Evolutionary conservation across 345 rosid genomes (phyloP).

Genomic region (Citrus inodora): DNA sequence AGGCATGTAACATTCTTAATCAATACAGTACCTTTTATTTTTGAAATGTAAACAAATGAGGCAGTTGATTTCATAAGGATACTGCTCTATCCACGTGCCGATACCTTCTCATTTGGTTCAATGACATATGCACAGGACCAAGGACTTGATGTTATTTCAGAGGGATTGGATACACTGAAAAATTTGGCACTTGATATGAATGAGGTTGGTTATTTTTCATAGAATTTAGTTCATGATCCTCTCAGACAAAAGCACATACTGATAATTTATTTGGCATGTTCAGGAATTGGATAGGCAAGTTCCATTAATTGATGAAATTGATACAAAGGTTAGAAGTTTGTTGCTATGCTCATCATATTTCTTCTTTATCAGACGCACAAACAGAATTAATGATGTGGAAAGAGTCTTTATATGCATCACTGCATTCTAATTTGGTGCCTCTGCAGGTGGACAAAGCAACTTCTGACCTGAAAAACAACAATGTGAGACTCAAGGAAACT

Average conservation of each 20-base stretch:
- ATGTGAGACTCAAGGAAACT: slow-evolving; percentile 74
- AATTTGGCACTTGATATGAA: slow-evolving; percentile 62
- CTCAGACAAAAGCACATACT: background rate
- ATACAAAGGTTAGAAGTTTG: slow-evolving; percentile 51
- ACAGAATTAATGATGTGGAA: background rate
- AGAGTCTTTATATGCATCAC: background rate
- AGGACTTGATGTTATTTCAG: slow-evolving; percentile 58
- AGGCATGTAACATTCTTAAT: slow-evolving; percentile 49
- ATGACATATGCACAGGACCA: slow-evolving; percentile 35
- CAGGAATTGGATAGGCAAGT: slow-evolving; percentile 86
- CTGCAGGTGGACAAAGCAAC: slow-evolving; percentile 70
- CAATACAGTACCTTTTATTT: background rate
- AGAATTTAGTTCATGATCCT: background rate
- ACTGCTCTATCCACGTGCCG: background rate
- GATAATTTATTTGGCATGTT: slow-evolving; percentile 8
- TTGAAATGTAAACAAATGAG: background rate
- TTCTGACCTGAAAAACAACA: slow-evolving; percentile 63
- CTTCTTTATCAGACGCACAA: background rate
- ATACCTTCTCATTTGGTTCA: slow-evolving; percentile 6
- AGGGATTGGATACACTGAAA: slow-evolving; percentile 46
- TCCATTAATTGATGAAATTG: slow-evolving; percentile 80
- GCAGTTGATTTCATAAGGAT: background rate
- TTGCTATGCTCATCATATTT: background rate
- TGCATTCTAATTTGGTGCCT: slow-evolving; percentile 11
- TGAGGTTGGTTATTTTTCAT: slow-evolving; percentile 48